These are phyloP conservation scores for Blepharisma japonicum DNA, from an alignment of 73 alveolate genomes.

Conservation along the genomic window DNA sequence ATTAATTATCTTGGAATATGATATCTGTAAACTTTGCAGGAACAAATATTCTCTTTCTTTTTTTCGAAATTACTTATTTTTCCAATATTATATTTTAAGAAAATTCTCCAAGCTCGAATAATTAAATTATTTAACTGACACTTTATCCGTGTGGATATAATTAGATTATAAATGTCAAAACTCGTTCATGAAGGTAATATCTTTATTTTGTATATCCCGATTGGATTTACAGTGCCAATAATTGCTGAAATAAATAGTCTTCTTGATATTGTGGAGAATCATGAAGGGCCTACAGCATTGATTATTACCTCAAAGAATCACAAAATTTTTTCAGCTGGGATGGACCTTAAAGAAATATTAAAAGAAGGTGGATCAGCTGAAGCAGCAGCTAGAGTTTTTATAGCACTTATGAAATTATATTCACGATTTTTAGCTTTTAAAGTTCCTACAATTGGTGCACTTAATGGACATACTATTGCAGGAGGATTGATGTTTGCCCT, in stretches of 20 bases:
- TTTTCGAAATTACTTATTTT: too few species aligned
- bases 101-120: too few species aligned
- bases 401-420: not conserved
- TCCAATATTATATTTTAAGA: too few species aligned
- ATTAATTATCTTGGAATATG: too few species aligned
- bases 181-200: too few species aligned
- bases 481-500: constrained; percentile 55
- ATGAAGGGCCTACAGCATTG: constrained; percentile 39
- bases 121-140: too few species aligned
- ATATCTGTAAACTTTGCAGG: too few species aligned
- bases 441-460: constrained; percentile 39
- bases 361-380: not conserved
- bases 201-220: too few species aligned
- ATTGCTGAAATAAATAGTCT: not conserved
- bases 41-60: too few species aligned
- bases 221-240: too few species aligned
- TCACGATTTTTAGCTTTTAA: constrained; percentile 28
- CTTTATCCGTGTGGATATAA: too few species aligned
- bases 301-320: constrained; percentile 39
- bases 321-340: constrained; percentile 35
- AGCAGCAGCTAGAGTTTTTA: not conserved
- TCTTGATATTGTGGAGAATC: constrained; percentile 28
- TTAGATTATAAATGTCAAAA: too few species aligned
- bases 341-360: constrained; percentile 35
- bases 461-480: constrained; percentile 56